Conservation (phyloP, 208 protist genomes). For the Crithidia bombi region DNA sequence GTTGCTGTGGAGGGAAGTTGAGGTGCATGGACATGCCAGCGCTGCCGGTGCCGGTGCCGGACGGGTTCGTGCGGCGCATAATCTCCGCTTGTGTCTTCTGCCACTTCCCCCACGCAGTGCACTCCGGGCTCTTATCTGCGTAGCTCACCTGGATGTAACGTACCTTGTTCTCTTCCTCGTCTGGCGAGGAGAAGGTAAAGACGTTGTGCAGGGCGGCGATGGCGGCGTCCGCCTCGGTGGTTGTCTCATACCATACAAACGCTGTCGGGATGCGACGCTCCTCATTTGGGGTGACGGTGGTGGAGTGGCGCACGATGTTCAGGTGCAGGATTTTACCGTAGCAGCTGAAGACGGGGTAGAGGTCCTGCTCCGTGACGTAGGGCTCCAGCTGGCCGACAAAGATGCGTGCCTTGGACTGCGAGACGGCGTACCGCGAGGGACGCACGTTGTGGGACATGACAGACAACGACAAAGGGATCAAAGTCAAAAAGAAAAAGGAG, state of each 20-base stretch:
- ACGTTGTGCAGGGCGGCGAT: slow-evolving; percentile 73
- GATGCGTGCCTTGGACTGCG: slow-evolving; percentile 57
- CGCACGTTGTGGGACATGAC: slow-evolving; percentile 33
- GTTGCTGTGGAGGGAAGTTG: not conserved
- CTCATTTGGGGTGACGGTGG: slow-evolving; percentile 63
- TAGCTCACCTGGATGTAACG: slow-evolving; percentile 79
- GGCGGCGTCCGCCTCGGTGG: slow-evolving; percentile 61
- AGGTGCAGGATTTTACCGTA: slow-evolving; percentile 64
- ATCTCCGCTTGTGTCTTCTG: slow-evolving; percentile 56
- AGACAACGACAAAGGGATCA: too few species aligned
- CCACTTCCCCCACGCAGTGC: slow-evolving; percentile 45
- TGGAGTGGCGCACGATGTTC: slow-evolving; percentile 68
- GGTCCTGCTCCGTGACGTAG: slow-evolving; percentile 65
- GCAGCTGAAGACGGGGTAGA: slow-evolving; percentile 66
- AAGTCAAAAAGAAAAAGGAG: not conserved
- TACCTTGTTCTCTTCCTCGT: slow-evolving; percentile 55
- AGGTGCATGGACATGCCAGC: slow-evolving; percentile 22
- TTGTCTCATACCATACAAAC: slow-evolving; percentile 74
- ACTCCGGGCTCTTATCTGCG: slow-evolving; percentile 59
- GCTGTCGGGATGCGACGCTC: slow-evolving; percentile 60
- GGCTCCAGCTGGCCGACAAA: slow-evolving; percentile 78
- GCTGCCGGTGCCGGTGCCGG: slow-evolving; percentile 28
- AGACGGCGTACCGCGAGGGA: slow-evolving; percentile 42
- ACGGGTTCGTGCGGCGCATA: slow-evolving; percentile 35
- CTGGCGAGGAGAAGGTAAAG: slow-evolving; percentile 60